Conservation (phyloP, 1,284 basidiomycete species). For the Sanghuangporus sanghuang region DNA sequence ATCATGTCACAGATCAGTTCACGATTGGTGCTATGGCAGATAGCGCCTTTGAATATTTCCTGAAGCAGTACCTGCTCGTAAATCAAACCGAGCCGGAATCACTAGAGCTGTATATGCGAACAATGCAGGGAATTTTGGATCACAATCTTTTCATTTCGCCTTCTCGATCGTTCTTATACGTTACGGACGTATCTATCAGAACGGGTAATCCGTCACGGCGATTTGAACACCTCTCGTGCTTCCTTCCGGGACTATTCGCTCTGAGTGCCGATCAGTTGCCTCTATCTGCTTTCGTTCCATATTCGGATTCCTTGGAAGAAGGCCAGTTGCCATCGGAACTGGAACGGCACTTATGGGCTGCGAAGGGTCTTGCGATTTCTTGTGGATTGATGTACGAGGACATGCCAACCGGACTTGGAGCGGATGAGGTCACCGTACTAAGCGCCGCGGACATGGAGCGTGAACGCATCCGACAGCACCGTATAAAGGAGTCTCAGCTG, state of each 20-base stretch:
- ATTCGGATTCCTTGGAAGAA: constrained; percentile 1
- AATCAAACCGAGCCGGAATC: constrained; percentile 51
- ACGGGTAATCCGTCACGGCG: constrained; percentile 38
- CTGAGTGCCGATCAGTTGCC: constrained; percentile 62
- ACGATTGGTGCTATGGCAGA: constrained; percentile 18
- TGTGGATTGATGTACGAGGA: constrained; percentile 66
- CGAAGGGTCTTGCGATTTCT: constrained; percentile 60
- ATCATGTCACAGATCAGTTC: constrained; percentile 9
- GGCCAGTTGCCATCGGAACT: constrained; percentile 19
- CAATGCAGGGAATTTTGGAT: constrained; percentile 56
- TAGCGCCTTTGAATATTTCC: constrained; percentile 55
- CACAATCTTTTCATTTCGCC: constrained; percentile 64
- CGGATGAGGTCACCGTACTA: constrained; percentile 49
- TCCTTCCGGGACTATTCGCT: constrained; percentile 70
- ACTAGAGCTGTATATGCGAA: constrained; percentile 59
- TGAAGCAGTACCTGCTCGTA: constrained; percentile 71
- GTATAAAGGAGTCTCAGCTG: neutral
- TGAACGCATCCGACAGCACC: constrained; percentile 2
- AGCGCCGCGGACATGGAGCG: constrained; percentile 9
- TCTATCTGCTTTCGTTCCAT: constrained; percentile 26
- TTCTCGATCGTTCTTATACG: constrained; percentile 61
- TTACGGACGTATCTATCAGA: constrained; percentile 42
- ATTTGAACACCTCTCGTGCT: constrained; percentile 76
- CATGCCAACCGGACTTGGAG: constrained; percentile 53
- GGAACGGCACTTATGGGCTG: constrained; percentile 60